Evolutionary conservation across 1,284 basidiomycete species (phyloP), one percentile per base, ranked within the genome.

Genomic region (Meripilus lineatus): DNA sequence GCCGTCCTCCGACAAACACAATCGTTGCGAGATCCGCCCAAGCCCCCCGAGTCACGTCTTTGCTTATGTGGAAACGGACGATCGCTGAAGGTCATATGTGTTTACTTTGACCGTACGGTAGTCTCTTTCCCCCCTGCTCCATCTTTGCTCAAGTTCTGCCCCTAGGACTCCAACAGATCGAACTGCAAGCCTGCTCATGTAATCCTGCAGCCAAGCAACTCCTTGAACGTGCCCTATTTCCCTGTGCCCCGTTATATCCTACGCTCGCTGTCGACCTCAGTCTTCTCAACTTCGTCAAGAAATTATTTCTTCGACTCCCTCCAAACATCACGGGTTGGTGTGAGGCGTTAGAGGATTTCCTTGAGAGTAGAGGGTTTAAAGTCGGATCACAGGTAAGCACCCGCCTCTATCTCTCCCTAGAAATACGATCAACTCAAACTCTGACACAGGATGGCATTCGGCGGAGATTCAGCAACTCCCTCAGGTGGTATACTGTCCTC

Each of bases 211-310:
- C 39, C 6, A 6, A 14, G 21, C 39, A 40, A 40, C 23, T 40
- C 6, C 13, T 40, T 13, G 13, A 11, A 30, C 21, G 25, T 11
- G 39, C 24, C 32, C 17, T 40, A 10, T 40, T 40, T 20, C 23
- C 39, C 5, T 25, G 25, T 40, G 23, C 17, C 10, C 39, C 39
- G 6, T 23, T 40, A 5, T 13, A 8, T 15, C 39, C 39, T 8
- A 40, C 39, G 17, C 14, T 40, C 15, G 39, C 39, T 23, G 39
- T 40, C 13, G 39, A 40, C 21, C 17, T 40, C 25, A 24, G 5
- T 13, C 21, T 32, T 8, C 24, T 40, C 5, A n/a, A 40, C 8
- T 40, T n/a, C n/a, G n/a, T n/a, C n/a, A n/a, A n/a, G n/a, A n/a
- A n/a, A n/a, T n/a, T n/a, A n/a, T n/a, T n/a, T n/a, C n/a, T n/a